phyloP scores from a whole-genome alignment of 768 basidiomycete genomes.

The Podaxis sp. region DNA sequence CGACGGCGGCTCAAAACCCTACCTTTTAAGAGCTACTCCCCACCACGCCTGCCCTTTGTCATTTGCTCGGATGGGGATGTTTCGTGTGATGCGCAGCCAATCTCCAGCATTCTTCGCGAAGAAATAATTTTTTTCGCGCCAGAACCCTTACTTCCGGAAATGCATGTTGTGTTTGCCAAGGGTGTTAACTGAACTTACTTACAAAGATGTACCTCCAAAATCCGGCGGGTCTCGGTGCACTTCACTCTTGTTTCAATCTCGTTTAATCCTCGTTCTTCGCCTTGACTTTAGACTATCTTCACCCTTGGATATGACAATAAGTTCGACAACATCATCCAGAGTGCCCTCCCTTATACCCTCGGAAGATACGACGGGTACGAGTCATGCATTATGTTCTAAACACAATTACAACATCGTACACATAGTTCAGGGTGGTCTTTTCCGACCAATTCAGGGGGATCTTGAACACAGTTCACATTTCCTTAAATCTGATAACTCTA shows the following conservation, averaged over 20 bases:
- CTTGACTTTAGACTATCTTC: background rate
- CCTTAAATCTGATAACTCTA: background rate
- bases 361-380: conserved; percentile 5
- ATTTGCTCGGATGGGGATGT: background rate
- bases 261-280: background rate
- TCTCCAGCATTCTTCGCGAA: background rate
- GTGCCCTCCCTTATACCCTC: conserved; percentile 4
- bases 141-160: background rate
- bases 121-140: background rate
- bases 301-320: background rate
- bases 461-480: background rate
- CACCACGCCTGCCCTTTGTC: background rate
- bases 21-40: background rate
- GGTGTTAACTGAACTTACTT: background rate
- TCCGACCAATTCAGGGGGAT: background rate
- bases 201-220: background rate
- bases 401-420: background rate
- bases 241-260: background rate
- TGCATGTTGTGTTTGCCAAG: background rate
- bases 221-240: background rate
- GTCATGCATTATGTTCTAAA: background rate
- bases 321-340: background rate
- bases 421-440: conserved; percentile 4
- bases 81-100: conserved; percentile 7
- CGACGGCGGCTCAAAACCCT: too few relatives aligned